These are phyloP conservation scores for Lachancea waltii DNA, from an alignment of 805 yeast genomes.

Conservation along the genomic window DNA sequence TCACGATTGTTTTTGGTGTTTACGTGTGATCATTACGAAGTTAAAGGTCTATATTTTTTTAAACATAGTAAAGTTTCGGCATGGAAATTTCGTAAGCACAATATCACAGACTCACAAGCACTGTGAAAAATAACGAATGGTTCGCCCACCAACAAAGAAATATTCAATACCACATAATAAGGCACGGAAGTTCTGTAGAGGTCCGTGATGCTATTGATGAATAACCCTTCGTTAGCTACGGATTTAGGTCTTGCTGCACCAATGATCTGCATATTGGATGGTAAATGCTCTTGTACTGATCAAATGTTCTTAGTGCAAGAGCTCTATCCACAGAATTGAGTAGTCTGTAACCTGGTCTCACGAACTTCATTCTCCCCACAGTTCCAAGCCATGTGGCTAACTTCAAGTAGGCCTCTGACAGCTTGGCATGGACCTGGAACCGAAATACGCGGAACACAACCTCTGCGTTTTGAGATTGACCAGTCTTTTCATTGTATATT, in stretches of 20 bases:
- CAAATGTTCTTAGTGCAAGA: slow-evolving; percentile 62
- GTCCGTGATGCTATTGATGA: too few species aligned
- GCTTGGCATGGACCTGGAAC: slow-evolving; percentile 52
- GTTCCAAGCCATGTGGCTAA: slow-evolving; percentile 83
- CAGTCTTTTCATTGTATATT: slow-evolving; percentile 38
- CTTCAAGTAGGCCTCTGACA: slow-evolving; percentile 39
- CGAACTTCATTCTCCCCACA: slow-evolving; percentile 92
- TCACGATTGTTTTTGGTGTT: slow-evolving; percentile 4
- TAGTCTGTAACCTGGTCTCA: slow-evolving; percentile 74
- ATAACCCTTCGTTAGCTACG: too few species aligned
- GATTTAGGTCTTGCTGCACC: slow-evolving; percentile 76
- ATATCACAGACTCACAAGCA: too few species aligned
- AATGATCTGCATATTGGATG: slow-evolving; percentile 81
- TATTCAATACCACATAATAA: too few species aligned
- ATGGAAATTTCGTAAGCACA: too few species aligned
- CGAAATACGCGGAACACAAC: slow-evolving; percentile 72
- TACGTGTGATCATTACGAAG: background rate
- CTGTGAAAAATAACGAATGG: too few species aligned
- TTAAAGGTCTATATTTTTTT: too few species aligned
- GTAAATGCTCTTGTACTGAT: slow-evolving; percentile 50
- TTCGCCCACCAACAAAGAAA: too few species aligned
- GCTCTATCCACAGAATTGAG: slow-evolving; percentile 57
- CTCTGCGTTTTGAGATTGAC: slow-evolving; percentile 65
- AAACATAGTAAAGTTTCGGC: too few species aligned
- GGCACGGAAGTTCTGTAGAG: too few species aligned